phyloP scores from a whole-genome alignment of 148 eudicot species.

The Suaeda aralocaspica region DNA sequence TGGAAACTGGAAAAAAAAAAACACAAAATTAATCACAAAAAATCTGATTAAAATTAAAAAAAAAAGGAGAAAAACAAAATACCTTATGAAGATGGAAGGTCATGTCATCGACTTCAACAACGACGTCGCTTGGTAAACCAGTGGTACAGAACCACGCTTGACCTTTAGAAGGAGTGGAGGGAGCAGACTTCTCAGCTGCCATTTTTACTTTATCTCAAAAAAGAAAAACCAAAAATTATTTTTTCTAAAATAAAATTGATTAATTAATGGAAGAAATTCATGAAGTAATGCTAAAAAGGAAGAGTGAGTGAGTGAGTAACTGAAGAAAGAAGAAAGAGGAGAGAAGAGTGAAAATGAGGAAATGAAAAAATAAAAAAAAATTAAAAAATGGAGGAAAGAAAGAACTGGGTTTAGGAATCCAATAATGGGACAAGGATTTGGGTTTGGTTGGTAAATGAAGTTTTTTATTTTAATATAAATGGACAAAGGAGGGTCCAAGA shows the following conservation, averaged over 20 bases:
- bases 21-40: not conserved
- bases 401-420: not conserved
- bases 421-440: not conserved
- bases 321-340: not conserved
- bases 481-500: too few relatives aligned
- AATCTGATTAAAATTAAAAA: not conserved
- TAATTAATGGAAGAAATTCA: not conserved
- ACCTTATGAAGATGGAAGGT: slow-evolving; percentile 96
- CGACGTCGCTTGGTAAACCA: slow-evolving; percentile 70
- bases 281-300: slow-evolving; percentile 10
- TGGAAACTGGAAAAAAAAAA: slow-evolving; percentile 57
- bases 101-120: slow-evolving; percentile 77
- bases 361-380: not conserved
- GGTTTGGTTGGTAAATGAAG: too few relatives aligned
- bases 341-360: slow-evolving; percentile 5
- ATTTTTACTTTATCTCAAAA: slow-evolving; percentile 19
- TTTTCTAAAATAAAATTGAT: too few relatives aligned
- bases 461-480: not conserved
- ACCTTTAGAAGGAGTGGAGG: slow-evolving; percentile 47
- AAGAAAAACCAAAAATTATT: not conserved
- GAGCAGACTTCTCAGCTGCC: slow-evolving; percentile 45
- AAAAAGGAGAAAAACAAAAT: not conserved
- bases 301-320: slow-evolving; percentile 11
- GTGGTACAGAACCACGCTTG: slow-evolving; percentile 98
- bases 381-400: not conserved